These are phyloP conservation scores for Vitis hybrid DNA, from an alignment of 177 flowering plant genomes.

Conservation along the genomic window DNA sequence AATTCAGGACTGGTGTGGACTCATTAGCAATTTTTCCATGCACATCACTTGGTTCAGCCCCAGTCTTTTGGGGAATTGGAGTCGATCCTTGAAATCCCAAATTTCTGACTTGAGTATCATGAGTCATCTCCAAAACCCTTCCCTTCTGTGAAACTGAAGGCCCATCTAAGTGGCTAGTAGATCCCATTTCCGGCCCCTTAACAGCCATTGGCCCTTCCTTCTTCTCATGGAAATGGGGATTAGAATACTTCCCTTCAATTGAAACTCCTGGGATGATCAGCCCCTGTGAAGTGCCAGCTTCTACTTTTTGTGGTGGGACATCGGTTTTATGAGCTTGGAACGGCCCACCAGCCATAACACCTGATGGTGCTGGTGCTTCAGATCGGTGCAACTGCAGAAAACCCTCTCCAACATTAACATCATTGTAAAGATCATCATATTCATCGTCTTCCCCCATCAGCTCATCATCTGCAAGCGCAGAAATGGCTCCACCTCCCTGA, in stretches of 20 bases:
- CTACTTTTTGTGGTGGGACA: conserved; percentile 32
- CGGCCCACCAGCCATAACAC: conserved; percentile 39
- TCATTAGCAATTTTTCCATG: conserved; percentile 30
- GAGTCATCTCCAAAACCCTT: conserved; percentile 26
- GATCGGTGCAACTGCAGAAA: conserved; percentile 52
- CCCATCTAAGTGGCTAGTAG: conserved; percentile 29
- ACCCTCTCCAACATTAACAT: conserved; percentile 64
- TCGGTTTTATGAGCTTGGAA: conserved; percentile 38
- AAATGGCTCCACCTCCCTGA: conserved; percentile 71
- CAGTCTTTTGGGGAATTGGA: conserved; percentile 32
- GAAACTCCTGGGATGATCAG: conserved; percentile 38
- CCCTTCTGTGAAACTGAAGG: conserved; percentile 35
- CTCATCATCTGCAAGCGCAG: conserved; percentile 73
- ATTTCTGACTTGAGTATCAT: conserved; percentile 39
- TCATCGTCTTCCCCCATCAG: conserved; percentile 63
- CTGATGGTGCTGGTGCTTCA: conserved; percentile 34
- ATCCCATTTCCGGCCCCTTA: conserved; percentile 31
- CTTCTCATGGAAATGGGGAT: conserved; percentile 38
- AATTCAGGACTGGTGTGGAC: conserved; percentile 31
- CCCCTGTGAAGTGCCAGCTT: conserved; percentile 27
- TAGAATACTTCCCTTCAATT: conserved; percentile 33
- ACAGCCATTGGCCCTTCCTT: conserved; percentile 22
- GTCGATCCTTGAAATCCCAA: conserved; percentile 48
- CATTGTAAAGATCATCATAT: conserved; percentile 67
- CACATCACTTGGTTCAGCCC: conserved; percentile 34